Evolutionary conservation across 2,329 filamentous ascomycete genomes (phyloP).

Genomic region (Colletotrichum truncatum): DNA sequence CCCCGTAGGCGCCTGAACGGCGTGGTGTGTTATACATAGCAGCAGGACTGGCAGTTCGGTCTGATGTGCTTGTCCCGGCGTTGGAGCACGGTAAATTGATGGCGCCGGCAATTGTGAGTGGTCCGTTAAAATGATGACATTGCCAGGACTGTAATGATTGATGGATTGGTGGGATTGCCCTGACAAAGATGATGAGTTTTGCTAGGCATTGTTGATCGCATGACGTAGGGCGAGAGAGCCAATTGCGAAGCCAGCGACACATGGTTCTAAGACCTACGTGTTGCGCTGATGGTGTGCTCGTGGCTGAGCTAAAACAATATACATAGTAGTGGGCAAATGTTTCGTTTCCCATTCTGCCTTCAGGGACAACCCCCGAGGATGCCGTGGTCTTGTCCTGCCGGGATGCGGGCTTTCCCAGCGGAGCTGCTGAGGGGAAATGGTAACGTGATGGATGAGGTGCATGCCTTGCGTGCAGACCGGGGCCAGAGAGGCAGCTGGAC

Average conservation of each 20-base stretch:
- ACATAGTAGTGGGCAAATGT: conserved; percentile 5
- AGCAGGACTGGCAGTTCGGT: too few relatives aligned
- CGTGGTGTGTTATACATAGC: too few relatives aligned
- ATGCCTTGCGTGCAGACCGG: conserved; percentile 9
- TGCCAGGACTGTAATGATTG: conserved; percentile 7
- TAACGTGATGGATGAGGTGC: conserved; percentile 10
- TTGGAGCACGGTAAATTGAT: not conserved
- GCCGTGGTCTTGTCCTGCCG: conserved; percentile 8
- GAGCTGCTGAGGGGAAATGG: conserved; percentile 4
- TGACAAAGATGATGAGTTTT: not conserved
- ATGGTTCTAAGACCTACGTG: conserved; percentile 2
- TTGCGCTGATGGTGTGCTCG: conserved; percentile 11
- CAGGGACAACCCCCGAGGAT: not conserved
- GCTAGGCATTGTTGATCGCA: not conserved
- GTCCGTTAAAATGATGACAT: not conserved
- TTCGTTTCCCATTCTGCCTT: conserved; percentile 16
- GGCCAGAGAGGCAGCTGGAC: not conserved
- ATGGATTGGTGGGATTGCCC: not conserved
- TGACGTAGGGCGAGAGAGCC: conserved; percentile 13
- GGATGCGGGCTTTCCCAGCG: conserved; percentile 4
- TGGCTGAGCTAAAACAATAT: conserved; percentile 23
- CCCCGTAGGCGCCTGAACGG: not conserved
- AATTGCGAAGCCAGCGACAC: not conserved
- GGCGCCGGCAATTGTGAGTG: not conserved
- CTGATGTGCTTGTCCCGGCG: too few relatives aligned